A percentile compares a stretch with the other conserved stretches of the same genome.
Conservation (phyloP, 345 rosid species). For the Eutrema yunnanense region DNA sequence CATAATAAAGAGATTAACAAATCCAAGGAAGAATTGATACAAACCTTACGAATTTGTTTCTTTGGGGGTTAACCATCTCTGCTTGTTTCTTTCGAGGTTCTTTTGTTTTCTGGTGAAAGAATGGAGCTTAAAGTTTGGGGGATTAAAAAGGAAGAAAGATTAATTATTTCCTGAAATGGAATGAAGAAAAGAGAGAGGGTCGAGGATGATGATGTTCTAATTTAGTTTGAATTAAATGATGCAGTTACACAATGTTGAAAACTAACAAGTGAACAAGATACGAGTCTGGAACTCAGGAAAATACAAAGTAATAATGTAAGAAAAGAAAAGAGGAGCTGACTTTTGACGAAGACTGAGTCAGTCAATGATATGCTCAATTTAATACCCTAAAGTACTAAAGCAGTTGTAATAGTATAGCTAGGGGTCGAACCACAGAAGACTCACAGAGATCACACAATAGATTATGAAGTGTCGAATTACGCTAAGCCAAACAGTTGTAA, state of each 20-base stretch:
- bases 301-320: not conserved
- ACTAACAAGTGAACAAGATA: not conserved
- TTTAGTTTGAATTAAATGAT: not conserved
- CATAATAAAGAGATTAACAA: not conserved
- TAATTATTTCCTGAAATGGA: not conserved
- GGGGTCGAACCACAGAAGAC: too few relatives aligned
- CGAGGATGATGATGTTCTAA: slow-evolving; percentile 12
- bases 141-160: not conserved
- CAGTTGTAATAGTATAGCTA: too few relatives aligned
- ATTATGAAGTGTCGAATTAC: too few relatives aligned
- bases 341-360: slow-evolving; percentile 30
- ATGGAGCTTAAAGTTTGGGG: not conserved
- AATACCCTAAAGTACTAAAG: too few relatives aligned
- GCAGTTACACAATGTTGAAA: not conserved
- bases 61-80: slow-evolving; percentile 12
- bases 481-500: too few relatives aligned
- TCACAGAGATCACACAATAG: too few relatives aligned
- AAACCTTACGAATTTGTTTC: slow-evolving; percentile 24
- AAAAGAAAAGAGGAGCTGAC: not conserved
- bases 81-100: not conserved
- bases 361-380: too few relatives aligned
- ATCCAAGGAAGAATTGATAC: slow-evolving; percentile 6
- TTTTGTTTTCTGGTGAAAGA: not conserved
- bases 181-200: not conserved
- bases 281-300: not conserved